phyloP scores from a whole-genome alignment of 108 stramenopile species.

The Ochromonas danica region DNA sequence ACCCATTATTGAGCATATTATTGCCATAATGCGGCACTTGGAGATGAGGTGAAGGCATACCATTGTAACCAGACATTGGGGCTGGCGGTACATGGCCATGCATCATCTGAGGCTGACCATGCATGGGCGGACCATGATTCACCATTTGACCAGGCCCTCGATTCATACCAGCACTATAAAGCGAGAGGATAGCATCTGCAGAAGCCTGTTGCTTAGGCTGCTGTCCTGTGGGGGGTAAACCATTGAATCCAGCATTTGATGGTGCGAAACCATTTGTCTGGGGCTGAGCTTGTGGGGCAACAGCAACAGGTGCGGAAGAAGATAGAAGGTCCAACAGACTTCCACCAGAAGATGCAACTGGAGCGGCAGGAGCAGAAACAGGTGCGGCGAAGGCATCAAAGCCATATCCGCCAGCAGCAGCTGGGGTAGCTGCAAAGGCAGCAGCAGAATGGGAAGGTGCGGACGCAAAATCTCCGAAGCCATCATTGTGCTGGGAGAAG shows the following conservation, averaged over 20 bases:
- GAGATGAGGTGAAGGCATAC: background rate
- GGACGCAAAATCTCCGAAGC: background rate
- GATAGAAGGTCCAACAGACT: background rate
- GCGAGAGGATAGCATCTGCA: constrained; percentile 29
- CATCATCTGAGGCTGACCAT: background rate
- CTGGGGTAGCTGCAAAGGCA: background rate
- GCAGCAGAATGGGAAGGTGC: background rate
- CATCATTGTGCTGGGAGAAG: background rate
- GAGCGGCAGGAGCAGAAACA: constrained; percentile 1
- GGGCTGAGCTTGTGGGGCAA: background rate
- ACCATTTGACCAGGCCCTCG: no score
- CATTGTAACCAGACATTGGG: background rate
- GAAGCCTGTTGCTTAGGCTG: constrained; percentile 18
- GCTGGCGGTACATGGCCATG: background rate
- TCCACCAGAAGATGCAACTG: background rate
- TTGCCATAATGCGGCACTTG: no score
- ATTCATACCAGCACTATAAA: constrained; percentile 21
- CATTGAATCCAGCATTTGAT: background rate
- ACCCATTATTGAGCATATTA: no score
- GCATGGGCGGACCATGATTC: background rate
- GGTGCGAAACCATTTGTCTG: background rate
- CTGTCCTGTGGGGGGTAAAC: background rate
- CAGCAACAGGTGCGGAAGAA: background rate
- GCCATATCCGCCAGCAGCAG: background rate
- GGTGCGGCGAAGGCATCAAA: background rate